Conservation (phyloP, 2,329 filamentous ascomycete genomes). For the Cryoendolithus antarcticus region DNA sequence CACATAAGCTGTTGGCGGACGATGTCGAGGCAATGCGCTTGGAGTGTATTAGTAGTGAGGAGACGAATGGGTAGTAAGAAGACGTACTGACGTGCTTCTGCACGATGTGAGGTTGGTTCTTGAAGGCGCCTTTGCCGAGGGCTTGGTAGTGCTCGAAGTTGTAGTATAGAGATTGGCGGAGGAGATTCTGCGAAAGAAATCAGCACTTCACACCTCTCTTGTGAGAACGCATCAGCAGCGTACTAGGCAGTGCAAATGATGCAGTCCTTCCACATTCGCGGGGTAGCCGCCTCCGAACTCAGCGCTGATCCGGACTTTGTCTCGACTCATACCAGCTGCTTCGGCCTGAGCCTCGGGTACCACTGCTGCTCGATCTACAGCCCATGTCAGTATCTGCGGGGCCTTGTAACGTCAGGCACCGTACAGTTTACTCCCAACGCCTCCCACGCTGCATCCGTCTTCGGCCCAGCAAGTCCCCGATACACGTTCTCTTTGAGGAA, state of each 20-base stretch:
- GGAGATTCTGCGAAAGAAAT: slow-evolving; percentile 34
- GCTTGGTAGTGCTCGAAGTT: slow-evolving; percentile 47
- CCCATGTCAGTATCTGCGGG: slow-evolving; percentile 1
- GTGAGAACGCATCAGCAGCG: not conserved
- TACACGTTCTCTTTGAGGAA: slow-evolving; percentile 44
- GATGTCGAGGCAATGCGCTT: slow-evolving; percentile 49
- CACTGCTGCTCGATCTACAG: slow-evolving; percentile 34
- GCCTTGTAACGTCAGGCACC: slow-evolving; percentile 7
- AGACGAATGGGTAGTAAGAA: not conserved
- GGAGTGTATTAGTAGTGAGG: not conserved
- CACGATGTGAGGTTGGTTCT: slow-evolving; percentile 43
- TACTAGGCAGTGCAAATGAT: slow-evolving; percentile 1
- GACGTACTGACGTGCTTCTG: slow-evolving; percentile 45
- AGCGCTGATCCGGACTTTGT: slow-evolving; percentile 43
- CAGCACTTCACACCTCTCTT: no score
- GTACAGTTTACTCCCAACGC: slow-evolving; percentile 40
- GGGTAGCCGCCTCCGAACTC: slow-evolving; percentile 48
- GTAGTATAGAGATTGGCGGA: slow-evolving; percentile 47
- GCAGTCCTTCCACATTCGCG: slow-evolving; percentile 44
- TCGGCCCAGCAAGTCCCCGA: slow-evolving; percentile 35
- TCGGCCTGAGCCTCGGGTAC: slow-evolving; percentile 40
- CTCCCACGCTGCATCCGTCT: slow-evolving; percentile 47
- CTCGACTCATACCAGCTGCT: slow-evolving; percentile 41
- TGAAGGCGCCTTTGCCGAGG: slow-evolving; percentile 40
- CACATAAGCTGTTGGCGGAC: slow-evolving; percentile 53